A percentile compares a stretch with the other conserved stretches of the same genome.
These are phyloP conservation scores for Gamarada debralockiae DNA, from an alignment of 495 filamentous ascomycete species.

Conservation along the genomic window DNA sequence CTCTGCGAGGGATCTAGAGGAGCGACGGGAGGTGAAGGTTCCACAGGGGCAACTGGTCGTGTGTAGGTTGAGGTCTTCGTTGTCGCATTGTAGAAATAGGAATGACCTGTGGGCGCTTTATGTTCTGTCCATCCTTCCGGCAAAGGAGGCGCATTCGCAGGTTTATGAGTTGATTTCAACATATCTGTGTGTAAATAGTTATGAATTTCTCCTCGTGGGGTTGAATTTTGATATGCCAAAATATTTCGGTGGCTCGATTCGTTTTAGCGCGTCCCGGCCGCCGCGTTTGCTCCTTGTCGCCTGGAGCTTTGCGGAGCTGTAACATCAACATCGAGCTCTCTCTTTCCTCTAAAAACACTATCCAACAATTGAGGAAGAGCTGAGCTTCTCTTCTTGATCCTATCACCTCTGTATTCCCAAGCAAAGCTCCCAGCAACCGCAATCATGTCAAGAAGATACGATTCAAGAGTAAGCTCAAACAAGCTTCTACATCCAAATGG, in stretches of 20 bases:
- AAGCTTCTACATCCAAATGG: conserved; percentile 12
- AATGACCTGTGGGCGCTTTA: conserved; percentile 82
- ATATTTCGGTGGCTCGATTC: no score
- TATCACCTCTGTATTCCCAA: not conserved
- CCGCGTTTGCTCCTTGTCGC: conserved; percentile 9
- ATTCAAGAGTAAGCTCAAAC: conserved; percentile 75
- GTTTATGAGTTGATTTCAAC: conserved; percentile 62
- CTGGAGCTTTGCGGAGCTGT: conserved; percentile 21
- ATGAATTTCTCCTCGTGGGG: not conserved
- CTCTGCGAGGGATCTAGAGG: conserved; percentile 32
- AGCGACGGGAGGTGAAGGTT: conserved; percentile 14
- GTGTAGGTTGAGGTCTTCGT: conserved; percentile 89
- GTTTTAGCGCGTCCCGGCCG: no score
- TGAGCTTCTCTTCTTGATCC: not conserved
- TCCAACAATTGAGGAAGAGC: conserved; percentile 1
- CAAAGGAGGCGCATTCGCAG: conserved; percentile 49
- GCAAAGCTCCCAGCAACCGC: not conserved
- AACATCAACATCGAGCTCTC: conserved; percentile 13
- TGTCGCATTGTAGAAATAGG: conserved; percentile 83
- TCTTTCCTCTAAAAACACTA: not conserved
- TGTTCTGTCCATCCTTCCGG: conserved; percentile 89
- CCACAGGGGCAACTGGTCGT: conserved; percentile 47
- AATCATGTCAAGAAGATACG: conserved; percentile 95
- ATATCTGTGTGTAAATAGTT: conserved; percentile 31
- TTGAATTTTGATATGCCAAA: no score